phyloP scores from a whole-genome alignment of 139 green algal species.

The Asterochloris sp. region DNA sequence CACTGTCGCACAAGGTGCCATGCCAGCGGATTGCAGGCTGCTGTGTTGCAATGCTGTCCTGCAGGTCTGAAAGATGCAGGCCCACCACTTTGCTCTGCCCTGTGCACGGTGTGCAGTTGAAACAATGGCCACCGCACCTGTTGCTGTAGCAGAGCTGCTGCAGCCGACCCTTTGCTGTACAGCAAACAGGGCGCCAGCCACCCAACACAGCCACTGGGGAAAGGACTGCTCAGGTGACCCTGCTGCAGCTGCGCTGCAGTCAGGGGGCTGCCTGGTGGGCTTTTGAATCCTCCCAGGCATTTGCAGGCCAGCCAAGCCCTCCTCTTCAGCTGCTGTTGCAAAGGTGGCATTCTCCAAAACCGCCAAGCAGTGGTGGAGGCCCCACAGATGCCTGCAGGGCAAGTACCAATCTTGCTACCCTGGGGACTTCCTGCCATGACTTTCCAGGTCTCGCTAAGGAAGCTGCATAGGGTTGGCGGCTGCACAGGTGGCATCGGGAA shows the following conservation, averaged over 20 bases:
- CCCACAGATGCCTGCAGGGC: conserved; percentile 25
- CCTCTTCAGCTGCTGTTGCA: conserved; percentile 55
- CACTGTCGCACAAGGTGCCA: background rate
- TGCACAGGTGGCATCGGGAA: too few relatives aligned
- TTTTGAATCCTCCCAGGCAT: conserved; percentile 14
- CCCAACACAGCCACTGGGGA: conserved; percentile 7
- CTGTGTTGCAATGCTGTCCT: too few relatives aligned
- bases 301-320: conserved; percentile 26
- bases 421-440: too few relatives aligned
- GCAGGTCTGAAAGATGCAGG: too few relatives aligned
- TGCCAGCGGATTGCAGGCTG: background rate
- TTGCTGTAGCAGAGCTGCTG: conserved; percentile 5
- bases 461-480: too few relatives aligned
- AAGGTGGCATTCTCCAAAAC: conserved; percentile 73
- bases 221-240: conserved; percentile 4
- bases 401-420: too few relatives aligned
- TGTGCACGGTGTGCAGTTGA: too few relatives aligned
- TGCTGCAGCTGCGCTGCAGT: conserved; percentile 17
- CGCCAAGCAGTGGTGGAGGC: conserved; percentile 35
- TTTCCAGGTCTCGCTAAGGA: too few relatives aligned
- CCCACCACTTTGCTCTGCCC: too few relatives aligned
- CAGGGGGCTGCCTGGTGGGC: background rate
- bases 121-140: too few relatives aligned
- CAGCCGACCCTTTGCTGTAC: conserved; percentile 11
- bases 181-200: conserved; percentile 5